Base-by-base conservation (phyloP, 2,329 filamentous ascomycete genomes). In the Xylaria arbuscula region DNA sequence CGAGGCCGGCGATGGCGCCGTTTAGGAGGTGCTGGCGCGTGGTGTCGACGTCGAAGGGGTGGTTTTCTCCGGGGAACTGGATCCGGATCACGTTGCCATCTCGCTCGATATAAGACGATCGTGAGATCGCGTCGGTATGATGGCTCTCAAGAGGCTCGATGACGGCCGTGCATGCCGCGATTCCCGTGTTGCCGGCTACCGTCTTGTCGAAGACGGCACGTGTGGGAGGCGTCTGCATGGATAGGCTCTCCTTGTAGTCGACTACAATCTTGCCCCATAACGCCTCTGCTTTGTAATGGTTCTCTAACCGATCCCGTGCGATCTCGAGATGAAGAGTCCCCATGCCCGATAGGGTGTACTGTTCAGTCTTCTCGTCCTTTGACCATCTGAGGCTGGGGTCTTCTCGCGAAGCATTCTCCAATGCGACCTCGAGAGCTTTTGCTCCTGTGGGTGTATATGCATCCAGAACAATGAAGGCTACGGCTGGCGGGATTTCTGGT, bases 391-490 rank as follows among this genome's bases (percentile, higher is more conserved):
- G 83, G 79, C 94, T 98, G 0, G 96, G 96, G 75, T 99, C 96
- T 82, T 99, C 96, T 73, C 96, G 86, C 0, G 97, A 88, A 5
- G 97, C 87, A 57, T 96, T 88, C 5, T 89, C 87, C 6, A 99
- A 83, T 0, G 92, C 91, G 6, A 91, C 88, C 64, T 93, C 88
- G 6, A 99, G 88, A 67, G 91, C 88, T 74, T 94, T 94, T 74
- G 94, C 92, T 72, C 94, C 93, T 38, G 91, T 87, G 38, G 93
- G 83, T 74, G 93, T 91, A 73, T 93, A 85, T 0, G 87, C 93
- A 72, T 98, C 95, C 34, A 98, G 90, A 68, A 94, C 93, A n/a
- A 97, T 91, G 79, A 98, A 99, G 76, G 98, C 97, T 0, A 99
- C 96, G 0, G 96, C 94, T 0, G 96, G 94, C 0, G 96, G 95